These are phyloP conservation scores for Xylaria acuta DNA, from an alignment of 495 filamentous ascomycete species.

Conservation along the genomic window DNA sequence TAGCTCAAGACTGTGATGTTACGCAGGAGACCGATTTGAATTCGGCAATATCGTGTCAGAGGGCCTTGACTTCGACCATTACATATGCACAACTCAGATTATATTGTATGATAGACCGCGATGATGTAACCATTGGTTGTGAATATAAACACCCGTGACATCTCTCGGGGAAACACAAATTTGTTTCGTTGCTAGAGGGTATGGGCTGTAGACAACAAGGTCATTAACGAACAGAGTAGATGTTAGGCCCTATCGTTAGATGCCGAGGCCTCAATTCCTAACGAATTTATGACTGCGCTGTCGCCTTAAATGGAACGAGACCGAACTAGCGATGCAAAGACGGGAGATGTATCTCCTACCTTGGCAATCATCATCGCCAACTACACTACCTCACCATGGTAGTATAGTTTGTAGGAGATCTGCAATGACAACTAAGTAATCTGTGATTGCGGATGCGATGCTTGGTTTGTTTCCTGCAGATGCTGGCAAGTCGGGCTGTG, in stretches of 20 bases:
- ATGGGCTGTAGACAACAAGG: background rate
- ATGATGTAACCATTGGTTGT: background rate
- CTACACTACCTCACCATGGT: too few species aligned
- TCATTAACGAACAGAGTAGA: background rate
- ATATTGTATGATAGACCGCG: background rate
- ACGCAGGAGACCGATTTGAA: background rate
- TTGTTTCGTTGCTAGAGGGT: background rate
- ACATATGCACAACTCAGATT: background rate
- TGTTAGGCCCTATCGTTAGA: background rate
- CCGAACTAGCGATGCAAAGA: background rate
- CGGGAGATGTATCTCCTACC: background rate
- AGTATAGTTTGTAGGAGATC: background rate
- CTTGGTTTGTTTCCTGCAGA: background rate
- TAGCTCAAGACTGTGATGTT: background rate
- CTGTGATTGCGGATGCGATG: background rate
- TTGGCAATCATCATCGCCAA: background rate
- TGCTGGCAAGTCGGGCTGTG: conserved; percentile 6
- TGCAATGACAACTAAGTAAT: background rate
- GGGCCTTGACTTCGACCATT: background rate
- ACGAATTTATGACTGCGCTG: background rate
- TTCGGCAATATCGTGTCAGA: background rate
- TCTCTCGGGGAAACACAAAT: background rate
- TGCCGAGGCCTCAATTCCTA: background rate
- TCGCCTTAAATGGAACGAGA: background rate
- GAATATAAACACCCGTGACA: background rate